Percentiles rank a stretch among this genome's conserved stretches.
Evolutionary conservation across 257 asterid species (phyloP).

Genomic region (Scutellaria galericulata): DNA sequence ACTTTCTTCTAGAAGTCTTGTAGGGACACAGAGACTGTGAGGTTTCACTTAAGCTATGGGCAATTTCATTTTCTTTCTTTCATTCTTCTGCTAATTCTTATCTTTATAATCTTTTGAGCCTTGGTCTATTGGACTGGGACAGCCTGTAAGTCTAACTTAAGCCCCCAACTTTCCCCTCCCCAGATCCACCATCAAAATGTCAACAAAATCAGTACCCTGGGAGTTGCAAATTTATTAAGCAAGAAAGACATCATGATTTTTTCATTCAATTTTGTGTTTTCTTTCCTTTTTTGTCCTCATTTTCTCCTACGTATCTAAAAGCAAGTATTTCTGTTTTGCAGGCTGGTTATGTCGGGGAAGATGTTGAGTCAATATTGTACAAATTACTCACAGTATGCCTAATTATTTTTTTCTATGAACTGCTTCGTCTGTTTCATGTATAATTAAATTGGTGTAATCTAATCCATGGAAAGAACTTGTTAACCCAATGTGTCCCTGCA

Average conservation of each 20-base stretch:
- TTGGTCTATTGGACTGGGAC: slow-evolving; percentile 9
- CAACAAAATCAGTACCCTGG: neutral
- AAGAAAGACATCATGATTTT: neutral
- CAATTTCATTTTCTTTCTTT: neutral
- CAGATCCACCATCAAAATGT: too few species aligned
- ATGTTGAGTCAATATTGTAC: slow-evolving; percentile 91
- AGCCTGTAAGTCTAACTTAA: neutral
- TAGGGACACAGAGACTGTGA: neutral
- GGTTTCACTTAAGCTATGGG: neutral
- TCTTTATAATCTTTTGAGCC: neutral
- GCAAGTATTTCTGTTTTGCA: slow-evolving; percentile 45
- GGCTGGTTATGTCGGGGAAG: slow-evolving; percentile 99
- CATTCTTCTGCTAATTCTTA: neutral
- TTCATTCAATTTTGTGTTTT: neutral
- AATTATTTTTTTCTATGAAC: slow-evolving; percentile 7
- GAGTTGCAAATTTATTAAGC: slow-evolving; percentile 6
- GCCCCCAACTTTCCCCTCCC: neutral
- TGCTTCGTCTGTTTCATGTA: slow-evolving; percentile 1
- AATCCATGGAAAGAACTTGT: slow-evolving; percentile 30
- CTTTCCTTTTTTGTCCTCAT: slow-evolving; percentile 11
- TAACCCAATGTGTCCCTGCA: slow-evolving; percentile 21
- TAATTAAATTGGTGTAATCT: slow-evolving; percentile 22
- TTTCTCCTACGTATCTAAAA: slow-evolving; percentile 29
- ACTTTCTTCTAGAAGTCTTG: slow-evolving; percentile 8
- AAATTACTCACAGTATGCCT: slow-evolving; percentile 69